Conservation (phyloP, 345 rosid species). For the Clarkia xantiana region DNA sequence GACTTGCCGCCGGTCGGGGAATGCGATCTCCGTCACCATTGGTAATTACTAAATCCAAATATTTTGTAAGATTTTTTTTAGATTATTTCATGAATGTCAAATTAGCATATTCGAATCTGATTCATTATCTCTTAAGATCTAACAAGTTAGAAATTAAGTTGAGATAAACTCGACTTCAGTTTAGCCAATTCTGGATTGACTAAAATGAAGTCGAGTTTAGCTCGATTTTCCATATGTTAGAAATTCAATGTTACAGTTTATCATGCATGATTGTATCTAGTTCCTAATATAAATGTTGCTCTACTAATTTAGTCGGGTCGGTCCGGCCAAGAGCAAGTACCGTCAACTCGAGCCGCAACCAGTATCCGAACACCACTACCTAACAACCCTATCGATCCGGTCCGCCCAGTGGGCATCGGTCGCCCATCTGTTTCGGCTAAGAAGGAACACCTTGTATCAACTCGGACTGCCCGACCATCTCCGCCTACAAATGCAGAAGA, state of each 20-base stretch:
- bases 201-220: too few species aligned
- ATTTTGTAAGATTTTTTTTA: too few species aligned
- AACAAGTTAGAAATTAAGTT: too few species aligned
- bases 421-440: neutral
- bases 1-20: slow-evolving; percentile 25
- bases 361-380: slow-evolving; percentile 19
- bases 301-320: slow-evolving; percentile 38
- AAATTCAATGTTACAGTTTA: too few species aligned
- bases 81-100: too few species aligned
- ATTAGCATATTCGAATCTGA: too few species aligned
- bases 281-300: too few species aligned
- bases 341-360: slow-evolving; percentile 28
- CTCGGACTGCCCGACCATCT: slow-evolving; percentile 20
- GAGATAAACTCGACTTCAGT: too few species aligned
- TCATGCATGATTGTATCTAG: too few species aligned
- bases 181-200: too few species aligned
- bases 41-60: slow-evolving; percentile 11
- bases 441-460: slow-evolving; percentile 1
- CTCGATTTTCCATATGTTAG: too few species aligned
- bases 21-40: slow-evolving; percentile 20
- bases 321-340: slow-evolving; percentile 39
- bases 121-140: too few species aligned
- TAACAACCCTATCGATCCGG: slow-evolving; percentile 9
- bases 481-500: slow-evolving; percentile 15
- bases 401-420: neutral